Evolutionary conservation across 768 basidiomycete genomes (phyloP), one percentile per base, ranked within the genome.

Genomic region (Calocybe indica): DNA sequence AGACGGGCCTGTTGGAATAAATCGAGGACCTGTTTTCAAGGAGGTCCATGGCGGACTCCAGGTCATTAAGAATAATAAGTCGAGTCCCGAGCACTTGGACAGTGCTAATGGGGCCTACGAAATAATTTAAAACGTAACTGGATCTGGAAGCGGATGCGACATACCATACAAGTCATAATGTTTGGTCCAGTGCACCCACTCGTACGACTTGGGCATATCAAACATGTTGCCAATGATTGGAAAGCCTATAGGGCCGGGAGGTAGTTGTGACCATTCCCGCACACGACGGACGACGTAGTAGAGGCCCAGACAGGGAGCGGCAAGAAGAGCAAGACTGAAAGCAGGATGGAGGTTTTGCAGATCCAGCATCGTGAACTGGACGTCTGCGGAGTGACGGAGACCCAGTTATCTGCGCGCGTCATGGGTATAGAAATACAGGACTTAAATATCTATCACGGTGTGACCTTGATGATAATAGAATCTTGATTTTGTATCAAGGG

Each of bases 141-240:
- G 1, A 37, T 15, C 41, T 32, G 10, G 31, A 7, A 11, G 4
- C 9, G 11, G n/a, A 34, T 9, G 33, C 11, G 11, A 37, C 47
- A 6, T 38, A 52, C 54, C 54, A 34, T 55, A 55, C 2, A 55
- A 6, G 30, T 55, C 48, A 13, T 55, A 52, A 28, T 55, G 51
- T 32, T 55, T 52, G 11, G 54, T 51, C 54, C 54, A 55, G 32
- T 55, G 54, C 37, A 46, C 31, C 54, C 54, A 55, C 48, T 55
- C 54, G 29, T 52, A 52, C 7, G 52, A 48, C 31, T 55, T 55
- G 7, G 74, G 74, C 62, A 74, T 64, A 36, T 73, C 69, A 1
- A 70, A 55, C n/a, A 72, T 51, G 51, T 76, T 76, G 2, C 74
- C 74, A 15, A 76, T 31, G 9, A 75, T 43, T 2, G 73, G 73